Conservation (phyloP, 108 stramenopile genomes). For the Aurantiochytrium sp. region DNA sequence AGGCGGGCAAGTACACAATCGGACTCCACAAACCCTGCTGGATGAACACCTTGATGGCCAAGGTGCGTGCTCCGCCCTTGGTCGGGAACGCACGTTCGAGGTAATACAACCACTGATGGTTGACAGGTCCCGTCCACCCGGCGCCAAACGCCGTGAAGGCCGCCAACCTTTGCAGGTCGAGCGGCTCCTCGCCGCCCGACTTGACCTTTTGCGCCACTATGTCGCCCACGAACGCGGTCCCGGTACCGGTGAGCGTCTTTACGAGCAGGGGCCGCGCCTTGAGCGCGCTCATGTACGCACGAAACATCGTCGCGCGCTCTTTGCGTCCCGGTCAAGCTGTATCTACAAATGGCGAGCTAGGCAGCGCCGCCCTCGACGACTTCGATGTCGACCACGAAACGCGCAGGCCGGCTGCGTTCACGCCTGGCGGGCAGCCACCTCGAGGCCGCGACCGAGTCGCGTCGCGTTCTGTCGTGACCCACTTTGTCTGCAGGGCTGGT, state of each 20-base stretch:
- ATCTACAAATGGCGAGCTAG: no score
- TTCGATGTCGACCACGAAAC: no score
- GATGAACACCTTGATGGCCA: background rate
- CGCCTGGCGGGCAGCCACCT: no score
- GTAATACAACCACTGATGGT: background rate
- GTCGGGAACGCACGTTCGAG: background rate
- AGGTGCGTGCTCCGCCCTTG: background rate
- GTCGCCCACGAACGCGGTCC: background rate
- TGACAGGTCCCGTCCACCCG: slow-evolving; percentile 8
- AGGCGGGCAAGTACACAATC: background rate
- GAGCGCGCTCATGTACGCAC: background rate
- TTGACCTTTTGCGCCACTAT: background rate
- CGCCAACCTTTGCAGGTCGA: background rate
- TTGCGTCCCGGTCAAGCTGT: no score
- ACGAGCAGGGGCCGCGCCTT: background rate
- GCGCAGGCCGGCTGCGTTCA: no score
- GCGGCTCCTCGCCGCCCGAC: background rate
- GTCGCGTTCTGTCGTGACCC: no score
- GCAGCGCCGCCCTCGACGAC: no score
- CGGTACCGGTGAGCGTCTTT: background rate
- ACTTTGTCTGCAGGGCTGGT: no score
- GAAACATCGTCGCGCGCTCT: background rate
- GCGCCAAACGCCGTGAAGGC: slow-evolving; percentile 9
- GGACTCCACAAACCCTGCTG: slow-evolving; percentile 4
- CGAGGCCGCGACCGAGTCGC: no score